These are phyloP conservation scores for Nicotiana obtusifolia DNA, from an alignment of 257 asterid species.

Conservation along the genomic window DNA sequence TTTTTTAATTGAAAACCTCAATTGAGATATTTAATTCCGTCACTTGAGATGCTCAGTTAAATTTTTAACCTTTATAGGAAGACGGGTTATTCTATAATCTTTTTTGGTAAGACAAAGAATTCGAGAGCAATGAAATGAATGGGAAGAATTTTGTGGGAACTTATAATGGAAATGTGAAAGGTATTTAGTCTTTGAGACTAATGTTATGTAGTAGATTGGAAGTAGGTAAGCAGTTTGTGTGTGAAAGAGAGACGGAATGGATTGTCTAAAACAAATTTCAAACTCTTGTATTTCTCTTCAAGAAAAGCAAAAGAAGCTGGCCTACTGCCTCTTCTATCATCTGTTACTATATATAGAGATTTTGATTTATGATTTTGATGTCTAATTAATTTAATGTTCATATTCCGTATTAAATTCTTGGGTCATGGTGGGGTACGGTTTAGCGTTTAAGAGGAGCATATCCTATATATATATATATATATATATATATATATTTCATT, in stretches of 20 bases:
- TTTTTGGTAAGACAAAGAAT: no score
- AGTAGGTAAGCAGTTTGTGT: constrained; percentile 5
- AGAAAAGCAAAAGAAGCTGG: constrained; percentile 8
- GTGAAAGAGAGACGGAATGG: not conserved
- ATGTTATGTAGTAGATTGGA: not conserved
- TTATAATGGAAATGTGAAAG: not conserved
- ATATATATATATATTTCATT: no score
- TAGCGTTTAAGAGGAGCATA: not conserved
- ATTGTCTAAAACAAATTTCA: not conserved
- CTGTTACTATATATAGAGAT: not conserved
- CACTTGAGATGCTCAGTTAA: not conserved
- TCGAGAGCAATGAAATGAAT: not conserved
- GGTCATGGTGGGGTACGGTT: not conserved
- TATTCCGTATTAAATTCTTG: not conserved
- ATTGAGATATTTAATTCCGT: not conserved
- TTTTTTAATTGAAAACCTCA: not conserved
- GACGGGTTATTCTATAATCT: not conserved
- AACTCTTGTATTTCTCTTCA: not conserved
- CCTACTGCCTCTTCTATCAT: not conserved
- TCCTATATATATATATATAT: not conserved
- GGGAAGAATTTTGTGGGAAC: not conserved
- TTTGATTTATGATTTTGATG: not conserved
- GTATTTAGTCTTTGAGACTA: not conserved
- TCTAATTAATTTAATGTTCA: not conserved
- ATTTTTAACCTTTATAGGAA: not conserved